Conservation (phyloP, 2,329 filamentous ascomycete species). For the Hymenoscyphus occultus region DNA sequence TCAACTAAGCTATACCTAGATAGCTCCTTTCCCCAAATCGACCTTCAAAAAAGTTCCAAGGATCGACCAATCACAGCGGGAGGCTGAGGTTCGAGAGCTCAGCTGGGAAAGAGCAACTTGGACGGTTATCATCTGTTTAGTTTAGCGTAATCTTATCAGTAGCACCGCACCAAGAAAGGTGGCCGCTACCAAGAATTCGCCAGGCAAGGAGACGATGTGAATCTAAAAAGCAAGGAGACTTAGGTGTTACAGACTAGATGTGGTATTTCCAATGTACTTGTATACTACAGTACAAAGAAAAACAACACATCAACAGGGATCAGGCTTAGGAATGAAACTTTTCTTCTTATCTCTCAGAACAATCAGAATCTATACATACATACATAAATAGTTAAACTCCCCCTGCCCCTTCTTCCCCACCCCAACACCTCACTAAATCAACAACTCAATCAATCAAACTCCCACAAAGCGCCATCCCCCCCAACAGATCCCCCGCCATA, state of each 20-base stretch:
- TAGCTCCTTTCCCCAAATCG: not conserved
- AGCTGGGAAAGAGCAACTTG: not conserved
- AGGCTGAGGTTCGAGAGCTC: not conserved
- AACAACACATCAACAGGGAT: not conserved
- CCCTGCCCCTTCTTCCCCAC: too few species aligned
- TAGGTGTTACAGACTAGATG: too few species aligned
- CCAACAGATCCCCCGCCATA: constrained; percentile 47
- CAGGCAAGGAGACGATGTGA: too few species aligned
- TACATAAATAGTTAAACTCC: too few species aligned
- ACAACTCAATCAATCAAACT: not conserved
- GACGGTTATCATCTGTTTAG: too few species aligned
- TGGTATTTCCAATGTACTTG: too few species aligned
- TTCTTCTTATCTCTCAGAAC: too few species aligned
- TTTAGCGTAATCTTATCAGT: too few species aligned
- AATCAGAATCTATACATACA: too few species aligned
- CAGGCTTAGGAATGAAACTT: too few species aligned
- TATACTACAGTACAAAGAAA: not conserved
- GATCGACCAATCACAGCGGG: not conserved
- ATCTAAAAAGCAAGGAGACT: too few species aligned
- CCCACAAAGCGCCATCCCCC: constrained; percentile 21
- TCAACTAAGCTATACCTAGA: not conserved
- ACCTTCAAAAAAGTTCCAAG: not conserved
- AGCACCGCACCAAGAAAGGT: too few species aligned
- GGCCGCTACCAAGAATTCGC: not conserved
- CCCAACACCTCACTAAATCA: not conserved